These are phyloP conservation scores for Meira miltonrushii DNA, from an alignment of 1,284 basidiomycete genomes.

Conservation along the genomic window DNA sequence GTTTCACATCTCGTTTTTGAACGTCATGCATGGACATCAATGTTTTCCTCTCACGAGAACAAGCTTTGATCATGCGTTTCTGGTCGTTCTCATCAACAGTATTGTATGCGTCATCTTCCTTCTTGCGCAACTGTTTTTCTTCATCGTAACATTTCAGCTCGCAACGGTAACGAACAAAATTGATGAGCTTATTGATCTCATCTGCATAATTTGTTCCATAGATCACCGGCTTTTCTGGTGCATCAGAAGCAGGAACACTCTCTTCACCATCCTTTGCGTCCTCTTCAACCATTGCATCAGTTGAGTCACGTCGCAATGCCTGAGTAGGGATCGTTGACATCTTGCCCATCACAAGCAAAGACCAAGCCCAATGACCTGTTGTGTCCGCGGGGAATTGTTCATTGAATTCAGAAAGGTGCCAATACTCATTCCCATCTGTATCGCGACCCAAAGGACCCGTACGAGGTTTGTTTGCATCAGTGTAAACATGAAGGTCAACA, in stretches of 20 bases:
- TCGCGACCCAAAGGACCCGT: conserved; percentile 31
- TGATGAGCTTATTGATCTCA: background rate
- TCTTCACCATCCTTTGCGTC: background rate
- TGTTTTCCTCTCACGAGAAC: background rate
- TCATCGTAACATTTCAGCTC: background rate
- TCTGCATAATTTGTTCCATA: background rate
- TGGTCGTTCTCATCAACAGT: background rate
- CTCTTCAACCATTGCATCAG: background rate
- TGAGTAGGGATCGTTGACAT: conserved; percentile 1
- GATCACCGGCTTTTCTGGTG: background rate
- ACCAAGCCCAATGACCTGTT: conserved; percentile 31
- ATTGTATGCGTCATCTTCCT: background rate
- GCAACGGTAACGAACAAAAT: background rate
- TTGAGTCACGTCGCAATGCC: background rate
- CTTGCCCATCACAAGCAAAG: conserved; percentile 25
- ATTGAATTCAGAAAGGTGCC: conserved; percentile 35
- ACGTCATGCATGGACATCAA: background rate
- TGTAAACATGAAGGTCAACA: background rate
- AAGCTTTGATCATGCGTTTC: background rate
- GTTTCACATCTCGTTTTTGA: background rate
- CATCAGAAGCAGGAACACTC: background rate
- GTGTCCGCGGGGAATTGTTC: conserved; percentile 33
- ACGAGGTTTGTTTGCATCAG: conserved; percentile 16
- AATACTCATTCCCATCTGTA: conserved; percentile 33
- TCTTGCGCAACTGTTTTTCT: background rate